phyloP scores from a whole-genome alignment of 129 eudicot species.

The Erigeron canadensis region DNA sequence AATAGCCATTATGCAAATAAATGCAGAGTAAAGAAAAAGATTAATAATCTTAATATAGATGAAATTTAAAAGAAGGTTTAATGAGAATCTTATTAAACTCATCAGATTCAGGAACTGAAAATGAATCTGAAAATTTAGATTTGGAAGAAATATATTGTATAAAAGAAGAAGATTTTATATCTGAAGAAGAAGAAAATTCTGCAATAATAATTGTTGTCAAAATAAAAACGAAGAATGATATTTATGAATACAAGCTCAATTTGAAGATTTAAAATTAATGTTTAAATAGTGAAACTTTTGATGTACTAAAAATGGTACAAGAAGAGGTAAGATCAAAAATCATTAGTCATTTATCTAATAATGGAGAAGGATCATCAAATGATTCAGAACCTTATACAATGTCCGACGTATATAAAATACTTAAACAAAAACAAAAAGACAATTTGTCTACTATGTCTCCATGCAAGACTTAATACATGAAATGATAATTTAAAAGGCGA shows the following conservation, averaged over 20 bases:
- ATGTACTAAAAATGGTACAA: neutral
- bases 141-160: neutral
- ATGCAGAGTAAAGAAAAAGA: neutral
- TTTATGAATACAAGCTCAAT: neutral
- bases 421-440: neutral
- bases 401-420: neutral
- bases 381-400: neutral
- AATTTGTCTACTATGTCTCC: neutral
- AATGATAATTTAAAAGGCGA: neutral
- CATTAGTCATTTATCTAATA: neutral
- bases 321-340: neutral
- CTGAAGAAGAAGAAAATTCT: no score
- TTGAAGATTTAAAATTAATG: neutral
- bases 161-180: no score
- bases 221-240: no score
- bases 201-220: no score
- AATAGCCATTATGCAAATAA: neutral
- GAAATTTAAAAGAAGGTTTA: neutral
- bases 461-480: neutral
- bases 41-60: neutral
- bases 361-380: no score
- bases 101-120: neutral
- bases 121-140: neutral
- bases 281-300: neutral
- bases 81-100: neutral